A percentile compares a stretch with the other conserved stretches of the same genome.
Evolutionary conservation across 2,329 filamentous ascomycete genomes (phyloP).

Genomic region (Epichloe bromicola): DNA sequence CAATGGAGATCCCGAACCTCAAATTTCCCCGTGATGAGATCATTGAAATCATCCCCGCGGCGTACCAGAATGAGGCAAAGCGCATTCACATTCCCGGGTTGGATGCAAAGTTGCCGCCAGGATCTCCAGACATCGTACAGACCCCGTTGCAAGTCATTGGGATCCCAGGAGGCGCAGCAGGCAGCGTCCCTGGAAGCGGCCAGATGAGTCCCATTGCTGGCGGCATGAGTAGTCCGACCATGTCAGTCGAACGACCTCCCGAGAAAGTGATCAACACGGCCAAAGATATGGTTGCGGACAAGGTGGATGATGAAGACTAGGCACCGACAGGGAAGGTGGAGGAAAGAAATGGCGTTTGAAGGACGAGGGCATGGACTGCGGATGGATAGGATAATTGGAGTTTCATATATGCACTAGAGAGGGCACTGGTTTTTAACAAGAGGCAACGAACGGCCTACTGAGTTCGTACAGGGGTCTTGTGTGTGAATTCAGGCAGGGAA

Average conservation of each 20-base stretch:
- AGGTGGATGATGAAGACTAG: conserved; percentile 39
- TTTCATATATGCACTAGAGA: too few relatives aligned
- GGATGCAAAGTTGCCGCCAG: conserved; percentile 55
- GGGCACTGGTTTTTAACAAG: too few relatives aligned
- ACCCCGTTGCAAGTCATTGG: conserved; percentile 50
- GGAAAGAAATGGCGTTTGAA: too few relatives aligned
- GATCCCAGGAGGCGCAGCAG: conserved; percentile 13
- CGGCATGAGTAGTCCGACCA: conserved; percentile 31
- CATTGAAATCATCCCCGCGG: conserved; percentile 95
- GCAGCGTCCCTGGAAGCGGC: conserved; percentile 17
- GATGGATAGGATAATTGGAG: too few relatives aligned
- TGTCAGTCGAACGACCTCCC: conserved; percentile 29
- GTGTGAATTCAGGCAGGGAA: neutral
- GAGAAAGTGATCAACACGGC: conserved; percentile 37
- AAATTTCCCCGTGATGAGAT: conserved; percentile 95
- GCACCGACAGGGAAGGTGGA: neutral
- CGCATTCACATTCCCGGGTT: conserved; percentile 70
- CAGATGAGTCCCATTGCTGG: conserved; percentile 36
- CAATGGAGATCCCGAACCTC: conserved; percentile 82
- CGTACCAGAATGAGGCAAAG: conserved; percentile 92
- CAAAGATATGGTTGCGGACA: conserved; percentile 38
- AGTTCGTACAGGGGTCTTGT: neutral
- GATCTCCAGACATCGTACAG: conserved; percentile 67
- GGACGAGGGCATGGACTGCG: neutral
- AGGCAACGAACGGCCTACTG: too few relatives aligned